Evolutionary conservation across 139 green algal species (phyloP), one percentile per base, ranked within the genome.

Genomic region (Nannochloris sp.): DNA sequence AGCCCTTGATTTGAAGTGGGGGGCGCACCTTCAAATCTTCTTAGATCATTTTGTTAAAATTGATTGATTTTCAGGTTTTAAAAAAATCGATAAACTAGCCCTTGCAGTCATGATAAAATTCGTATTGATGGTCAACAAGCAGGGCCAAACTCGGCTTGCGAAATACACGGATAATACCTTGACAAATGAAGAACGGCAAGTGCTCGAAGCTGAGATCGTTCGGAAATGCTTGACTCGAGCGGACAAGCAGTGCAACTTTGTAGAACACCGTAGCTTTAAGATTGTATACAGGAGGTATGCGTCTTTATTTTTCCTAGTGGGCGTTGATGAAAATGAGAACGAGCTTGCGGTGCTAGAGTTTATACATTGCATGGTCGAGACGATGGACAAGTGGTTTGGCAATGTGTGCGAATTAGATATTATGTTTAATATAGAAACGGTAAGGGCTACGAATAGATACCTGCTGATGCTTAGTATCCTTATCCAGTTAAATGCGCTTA

Each of bases 41-140:
- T n/a, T n/a, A n/a, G n/a, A n/a, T n/a, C n/a, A n/a, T n/a, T n/a
- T n/a, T n/a, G n/a, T n/a, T n/a, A n/a, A n/a, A n/a, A n/a, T n/a
- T n/a, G n/a, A n/a, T n/a, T n/a, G n/a, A n/a, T n/a, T n/a, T n/a
- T n/a, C n/a, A n/a, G n/a, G n/a, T n/a, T n/a, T n/a, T n/a, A n/a
- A n/a, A n/a, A n/a, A n/a, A n/a, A n/a, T n/a, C n/a, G n/a, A n/a
- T n/a, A n/a, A n/a, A n/a, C n/a, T n/a, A n/a, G n/a, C n/a, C n/a
- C n/a, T n/a, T n/a, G n/a, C n/a, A n/a, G n/a, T n/a, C n/a, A 78
- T 71, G 0, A 86, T 98, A 38, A 90, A 95, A 60, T 99, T 98
- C 57, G 53, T 99, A 1, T 76, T 99, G 37, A 74, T 99, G 39
- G 93, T 99, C 19, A 99, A 99, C 75, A 99, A 99, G 76, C 93